A percentile compares a stretch with the other conserved stretches of the same genome.
phyloP scores from a whole-genome alignment of 768 basidiomycete genomes.

The Chalciporus chontae region DNA sequence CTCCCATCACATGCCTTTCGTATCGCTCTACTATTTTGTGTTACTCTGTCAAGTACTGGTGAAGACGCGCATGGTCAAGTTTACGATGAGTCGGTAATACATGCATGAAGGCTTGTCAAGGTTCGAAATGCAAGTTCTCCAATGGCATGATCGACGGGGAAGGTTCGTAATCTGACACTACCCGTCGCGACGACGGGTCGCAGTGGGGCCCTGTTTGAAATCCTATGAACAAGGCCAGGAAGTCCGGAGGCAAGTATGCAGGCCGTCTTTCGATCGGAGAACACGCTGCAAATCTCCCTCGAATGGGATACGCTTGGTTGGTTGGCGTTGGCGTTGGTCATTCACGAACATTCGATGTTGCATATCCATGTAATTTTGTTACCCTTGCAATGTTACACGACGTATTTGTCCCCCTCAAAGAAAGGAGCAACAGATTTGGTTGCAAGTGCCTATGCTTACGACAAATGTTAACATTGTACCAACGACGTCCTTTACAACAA shows the following conservation, averaged over 20 bases:
- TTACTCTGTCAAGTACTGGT: constrained; percentile 39
- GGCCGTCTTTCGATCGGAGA: not conserved
- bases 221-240: constrained; percentile 19
- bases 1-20: constrained; percentile 30
- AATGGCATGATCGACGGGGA: constrained; percentile 13
- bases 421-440: too few species aligned
- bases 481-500: too few species aligned
- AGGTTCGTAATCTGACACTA: constrained; percentile 10
- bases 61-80: constrained; percentile 37
- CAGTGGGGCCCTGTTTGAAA: constrained; percentile 16
- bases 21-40: constrained; percentile 48
- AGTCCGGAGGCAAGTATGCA: not conserved
- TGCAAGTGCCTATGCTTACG: too few species aligned
- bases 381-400: too few species aligned
- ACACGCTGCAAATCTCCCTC: not conserved
- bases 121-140: constrained; percentile 16
- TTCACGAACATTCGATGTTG: too few species aligned
- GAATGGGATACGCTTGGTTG: not conserved
- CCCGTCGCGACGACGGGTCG: constrained; percentile 3
- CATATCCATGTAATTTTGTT: too few species aligned
- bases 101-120: constrained; percentile 32
- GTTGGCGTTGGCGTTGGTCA: not conserved
- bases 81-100: constrained; percentile 36
- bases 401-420: too few species aligned
- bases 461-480: too few species aligned